A percentile compares a stretch with the other conserved stretches of the same genome.
Evolutionary conservation across 2,329 filamentous ascomycete species (phyloP).

Genomic region (Ophiostoma ulmi): DNA sequence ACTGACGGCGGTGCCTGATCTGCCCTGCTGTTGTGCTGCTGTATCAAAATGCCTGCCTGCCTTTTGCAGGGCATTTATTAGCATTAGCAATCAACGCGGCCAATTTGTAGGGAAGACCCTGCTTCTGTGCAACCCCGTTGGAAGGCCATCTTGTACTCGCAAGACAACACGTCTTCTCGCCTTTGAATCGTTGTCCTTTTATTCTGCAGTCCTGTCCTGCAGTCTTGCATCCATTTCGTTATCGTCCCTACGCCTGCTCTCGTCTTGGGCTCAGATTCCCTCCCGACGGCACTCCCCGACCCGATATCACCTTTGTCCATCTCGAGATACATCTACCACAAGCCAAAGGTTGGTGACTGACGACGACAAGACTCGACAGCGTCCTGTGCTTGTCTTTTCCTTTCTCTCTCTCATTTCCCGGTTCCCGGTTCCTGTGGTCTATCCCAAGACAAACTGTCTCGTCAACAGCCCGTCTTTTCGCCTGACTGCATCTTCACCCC

Average conservation of each 20-base stretch:
- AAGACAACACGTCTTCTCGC: background rate
- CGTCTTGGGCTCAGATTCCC: background rate
- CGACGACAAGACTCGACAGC: background rate
- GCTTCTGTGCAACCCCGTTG: constrained; percentile 3
- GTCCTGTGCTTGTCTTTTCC: background rate
- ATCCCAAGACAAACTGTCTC: background rate
- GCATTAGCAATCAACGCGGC: constrained; percentile 17
- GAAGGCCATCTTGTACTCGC: constrained; percentile 7
- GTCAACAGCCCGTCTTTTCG: background rate
- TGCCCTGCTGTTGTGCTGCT: background rate
- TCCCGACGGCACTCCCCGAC: background rate
- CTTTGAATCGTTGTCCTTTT: background rate
- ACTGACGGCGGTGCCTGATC: background rate
- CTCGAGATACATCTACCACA: background rate
- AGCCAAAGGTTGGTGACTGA: background rate
- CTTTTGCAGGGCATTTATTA: constrained; percentile 16
- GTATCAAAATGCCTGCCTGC: constrained; percentile 17
- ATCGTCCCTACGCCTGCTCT: background rate
- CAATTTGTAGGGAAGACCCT: background rate
- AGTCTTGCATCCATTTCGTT: background rate
- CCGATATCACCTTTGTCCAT: background rate
- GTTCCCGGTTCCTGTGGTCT: background rate
- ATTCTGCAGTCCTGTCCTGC: background rate
- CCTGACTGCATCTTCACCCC: background rate
- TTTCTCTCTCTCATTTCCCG: background rate